Percentiles rank a stretch among this genome's conserved stretches.
Evolutionary conservation across 2,329 filamentous ascomycete genomes (phyloP).

Genomic region (Ilyonectria mors-panacis): DNA sequence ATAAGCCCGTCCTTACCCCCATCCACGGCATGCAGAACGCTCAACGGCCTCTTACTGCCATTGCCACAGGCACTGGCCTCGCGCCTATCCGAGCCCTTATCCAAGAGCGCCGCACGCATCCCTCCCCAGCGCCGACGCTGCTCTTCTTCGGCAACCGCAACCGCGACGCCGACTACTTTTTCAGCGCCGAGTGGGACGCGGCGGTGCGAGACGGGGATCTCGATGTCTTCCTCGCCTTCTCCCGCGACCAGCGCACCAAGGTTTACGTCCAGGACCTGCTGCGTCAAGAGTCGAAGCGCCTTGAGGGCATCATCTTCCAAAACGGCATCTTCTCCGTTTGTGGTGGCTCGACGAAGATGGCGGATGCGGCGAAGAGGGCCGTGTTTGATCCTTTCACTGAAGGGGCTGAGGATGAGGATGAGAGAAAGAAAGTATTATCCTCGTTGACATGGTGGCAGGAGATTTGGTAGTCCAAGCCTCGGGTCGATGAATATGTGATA

Average conservation of each 20-base stretch:
- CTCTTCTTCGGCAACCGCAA: slow-evolving; percentile 92
- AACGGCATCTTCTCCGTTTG: slow-evolving; percentile 67
- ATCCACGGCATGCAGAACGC: slow-evolving; percentile 56
- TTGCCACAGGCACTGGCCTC: slow-evolving; percentile 89
- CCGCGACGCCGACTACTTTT: slow-evolving; percentile 83
- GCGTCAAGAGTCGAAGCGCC: slow-evolving; percentile 56
- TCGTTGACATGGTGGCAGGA: slow-evolving; percentile 69
- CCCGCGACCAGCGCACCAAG: slow-evolving; percentile 63
- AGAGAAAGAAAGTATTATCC: slow-evolving; percentile 56
- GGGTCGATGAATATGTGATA: neutral
- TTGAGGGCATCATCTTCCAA: slow-evolving; percentile 54
- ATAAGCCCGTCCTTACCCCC: slow-evolving; percentile 63
- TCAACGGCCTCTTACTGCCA: slow-evolving; percentile 76
- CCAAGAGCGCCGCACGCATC: slow-evolving; percentile 73
- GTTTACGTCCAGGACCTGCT: slow-evolving; percentile 71
- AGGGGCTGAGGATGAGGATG: slow-evolving; percentile 53
- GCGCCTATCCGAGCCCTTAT: slow-evolving; percentile 87
- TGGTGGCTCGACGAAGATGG: slow-evolving; percentile 72
- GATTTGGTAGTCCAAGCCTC: slow-evolving; percentile 63
- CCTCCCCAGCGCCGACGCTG: slow-evolving; percentile 59
- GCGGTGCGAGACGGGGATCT: slow-evolving; percentile 44
- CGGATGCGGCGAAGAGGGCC: slow-evolving; percentile 66
- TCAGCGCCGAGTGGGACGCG: slow-evolving; percentile 79
- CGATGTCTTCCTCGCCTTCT: slow-evolving; percentile 62
- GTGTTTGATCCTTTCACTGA: slow-evolving; percentile 65